Evolutionary conservation across 371 early-diverging fungal species (phyloP).

Genomic region (Coemansia linderi): DNA sequence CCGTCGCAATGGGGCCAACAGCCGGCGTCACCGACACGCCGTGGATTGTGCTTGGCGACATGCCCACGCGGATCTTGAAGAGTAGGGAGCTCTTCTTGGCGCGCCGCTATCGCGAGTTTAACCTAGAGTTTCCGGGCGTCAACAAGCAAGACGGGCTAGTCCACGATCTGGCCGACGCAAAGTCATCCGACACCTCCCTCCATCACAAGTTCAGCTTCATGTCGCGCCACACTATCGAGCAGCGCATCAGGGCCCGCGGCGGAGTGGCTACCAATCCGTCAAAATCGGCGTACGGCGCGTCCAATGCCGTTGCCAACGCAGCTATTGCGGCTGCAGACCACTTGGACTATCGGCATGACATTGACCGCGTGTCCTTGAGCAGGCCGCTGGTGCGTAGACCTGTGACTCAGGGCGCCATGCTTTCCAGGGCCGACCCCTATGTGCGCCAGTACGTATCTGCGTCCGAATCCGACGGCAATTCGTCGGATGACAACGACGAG

Average conservation of each 20-base stretch:
- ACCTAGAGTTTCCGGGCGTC: constrained; percentile 42
- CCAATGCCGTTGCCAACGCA: constrained; percentile 30
- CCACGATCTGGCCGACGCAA: not conserved
- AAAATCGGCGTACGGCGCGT: constrained; percentile 12
- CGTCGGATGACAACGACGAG: constrained; percentile 19
- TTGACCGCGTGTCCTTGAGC: constrained; percentile 35
- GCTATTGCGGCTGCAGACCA: constrained; percentile 30
- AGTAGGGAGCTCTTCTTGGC: constrained; percentile 52
- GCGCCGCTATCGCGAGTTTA: constrained; percentile 50
- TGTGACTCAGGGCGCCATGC: not conserved
- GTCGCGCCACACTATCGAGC: constrained; percentile 15
- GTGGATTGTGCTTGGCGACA: constrained; percentile 52
- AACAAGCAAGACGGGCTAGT: constrained; percentile 13
- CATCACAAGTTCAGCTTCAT: constrained; percentile 10
- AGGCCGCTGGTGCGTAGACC: constrained; percentile 5
- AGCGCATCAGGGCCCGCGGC: constrained; percentile 22
- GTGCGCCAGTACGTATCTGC: constrained; percentile 11
- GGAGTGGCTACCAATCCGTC: constrained; percentile 29
- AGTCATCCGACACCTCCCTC: not conserved
- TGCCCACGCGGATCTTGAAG: constrained; percentile 51
- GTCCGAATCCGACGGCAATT: constrained; percentile 19
- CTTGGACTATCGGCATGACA: constrained; percentile 25
- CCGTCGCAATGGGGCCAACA: constrained; percentile 44
- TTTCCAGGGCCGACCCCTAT: constrained; percentile 22
- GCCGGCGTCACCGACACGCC: constrained; percentile 50